Evolutionary conservation across 306 rosid genomes (phyloP).

Genomic region (Medicago ruthenica): DNA sequence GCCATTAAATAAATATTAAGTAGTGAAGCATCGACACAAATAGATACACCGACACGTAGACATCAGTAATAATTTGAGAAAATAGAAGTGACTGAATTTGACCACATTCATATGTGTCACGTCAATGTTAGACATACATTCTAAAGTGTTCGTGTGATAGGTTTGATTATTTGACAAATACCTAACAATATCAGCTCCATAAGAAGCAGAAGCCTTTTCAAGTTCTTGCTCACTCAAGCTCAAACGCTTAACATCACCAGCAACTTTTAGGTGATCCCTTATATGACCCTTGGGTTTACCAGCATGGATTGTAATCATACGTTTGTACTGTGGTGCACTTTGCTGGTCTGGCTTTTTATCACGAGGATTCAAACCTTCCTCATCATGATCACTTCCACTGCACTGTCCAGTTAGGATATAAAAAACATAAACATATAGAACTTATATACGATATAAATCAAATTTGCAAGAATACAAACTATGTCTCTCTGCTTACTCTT

Average conservation of each 20-base stretch:
- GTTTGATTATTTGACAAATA: conserved; percentile 32
- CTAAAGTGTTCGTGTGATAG: neutral
- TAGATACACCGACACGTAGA: neutral
- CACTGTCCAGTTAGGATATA: conserved; percentile 39
- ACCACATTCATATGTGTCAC: neutral
- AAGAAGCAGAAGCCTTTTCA: conserved; percentile 58
- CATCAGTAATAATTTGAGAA: neutral
- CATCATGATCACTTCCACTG: conserved; percentile 66
- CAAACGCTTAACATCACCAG: conserved; percentile 73
- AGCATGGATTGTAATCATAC: conserved; percentile 85
- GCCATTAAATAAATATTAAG: neutral
- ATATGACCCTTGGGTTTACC: conserved; percentile 81
- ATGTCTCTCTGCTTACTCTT: conserved; percentile 51
- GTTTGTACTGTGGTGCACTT: conserved; percentile 62
- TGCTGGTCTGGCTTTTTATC: conserved; percentile 57
- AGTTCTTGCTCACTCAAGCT: conserved; percentile 84
- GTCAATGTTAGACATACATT: too few species aligned
- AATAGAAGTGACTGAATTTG: neutral
- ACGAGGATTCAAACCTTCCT: conserved; percentile 46
- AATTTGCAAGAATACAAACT: conserved; percentile 10
- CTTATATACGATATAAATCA: conserved; percentile 25
- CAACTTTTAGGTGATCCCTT: conserved; percentile 57
- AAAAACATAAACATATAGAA: conserved; percentile 5
- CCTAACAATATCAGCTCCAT: conserved; percentile 78
- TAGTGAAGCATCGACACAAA: neutral